Conservation (phyloP, 192 early-diverging fungal species). For the Blastocladiella britannica region DNA sequence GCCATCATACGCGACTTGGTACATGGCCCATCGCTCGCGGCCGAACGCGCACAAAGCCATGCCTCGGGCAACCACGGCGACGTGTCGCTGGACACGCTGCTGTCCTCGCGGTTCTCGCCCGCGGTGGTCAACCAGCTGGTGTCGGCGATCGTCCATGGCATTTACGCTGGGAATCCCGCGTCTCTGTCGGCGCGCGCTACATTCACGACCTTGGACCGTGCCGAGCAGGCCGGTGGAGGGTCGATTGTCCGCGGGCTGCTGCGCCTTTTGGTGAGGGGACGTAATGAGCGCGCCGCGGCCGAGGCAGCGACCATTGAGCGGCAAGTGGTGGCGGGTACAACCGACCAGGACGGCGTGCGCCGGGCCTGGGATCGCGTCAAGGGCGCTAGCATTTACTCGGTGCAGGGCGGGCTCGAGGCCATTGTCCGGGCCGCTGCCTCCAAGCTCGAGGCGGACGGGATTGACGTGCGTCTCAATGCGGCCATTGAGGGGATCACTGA, state of each 20-base stretch:
- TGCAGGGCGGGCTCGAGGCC: not conserved
- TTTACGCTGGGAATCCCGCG: conserved; percentile 74
- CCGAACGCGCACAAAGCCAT: conserved; percentile 5
- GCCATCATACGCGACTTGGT: conserved; percentile 34
- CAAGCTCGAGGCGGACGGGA: not conserved
- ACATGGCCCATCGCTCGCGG: conserved; percentile 12
- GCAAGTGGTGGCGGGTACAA: not conserved
- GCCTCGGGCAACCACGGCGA: conserved; percentile 19
- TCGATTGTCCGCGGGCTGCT: conserved; percentile 27
- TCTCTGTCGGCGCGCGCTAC: conserved; percentile 54
- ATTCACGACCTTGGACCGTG: conserved; percentile 46
- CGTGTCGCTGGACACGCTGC: conserved; percentile 71
- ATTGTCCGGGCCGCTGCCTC: not conserved
- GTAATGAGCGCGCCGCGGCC: conserved; percentile 12
- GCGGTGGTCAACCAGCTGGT: conserved; percentile 59
- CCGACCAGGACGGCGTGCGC: conserved; percentile 9
- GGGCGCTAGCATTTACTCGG: not conserved
- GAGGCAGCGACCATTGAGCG: conserved; percentile 2
- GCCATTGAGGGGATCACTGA: no score
- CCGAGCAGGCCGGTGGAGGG: conserved; percentile 35
- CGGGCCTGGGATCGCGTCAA: conserved; percentile 1
- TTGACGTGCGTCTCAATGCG: no score
- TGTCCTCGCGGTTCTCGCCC: conserved; percentile 50
- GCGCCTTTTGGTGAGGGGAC: conserved; percentile 14
- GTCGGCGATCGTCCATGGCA: conserved; percentile 76